Percentiles rank a stretch among this genome's conserved stretches.
These are phyloP conservation scores for Solanum hybrid DNA, from an alignment of 305 asterid genomes.

Conservation along the genomic window DNA sequence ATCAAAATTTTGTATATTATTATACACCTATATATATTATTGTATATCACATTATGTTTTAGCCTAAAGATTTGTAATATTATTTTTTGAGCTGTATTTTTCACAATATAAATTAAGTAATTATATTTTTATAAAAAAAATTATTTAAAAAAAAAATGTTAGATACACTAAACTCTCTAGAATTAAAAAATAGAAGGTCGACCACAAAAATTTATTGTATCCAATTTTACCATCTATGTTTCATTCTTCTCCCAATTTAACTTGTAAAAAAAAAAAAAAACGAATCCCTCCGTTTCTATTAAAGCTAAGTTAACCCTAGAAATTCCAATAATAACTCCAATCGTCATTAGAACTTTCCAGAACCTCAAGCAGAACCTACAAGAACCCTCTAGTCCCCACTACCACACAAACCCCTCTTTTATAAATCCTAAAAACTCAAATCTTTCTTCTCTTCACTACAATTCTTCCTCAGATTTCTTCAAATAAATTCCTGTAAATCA, in stretches of 20 bases:
- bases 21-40: background rate
- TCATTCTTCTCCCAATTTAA: background rate
- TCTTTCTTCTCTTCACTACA: background rate
- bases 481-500: background rate
- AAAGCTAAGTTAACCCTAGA: background rate
- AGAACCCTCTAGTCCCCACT: background rate
- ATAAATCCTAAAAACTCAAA: background rate
- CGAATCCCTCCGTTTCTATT: background rate
- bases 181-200: background rate
- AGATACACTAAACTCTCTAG: background rate
- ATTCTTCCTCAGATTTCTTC: background rate
- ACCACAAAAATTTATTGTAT: background rate
- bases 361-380: background rate
- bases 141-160: background rate
- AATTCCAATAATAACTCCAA: background rate
- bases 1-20: background rate
- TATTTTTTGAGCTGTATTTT: background rate
- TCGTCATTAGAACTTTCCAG: slow-evolving; percentile 3
- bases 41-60: background rate
- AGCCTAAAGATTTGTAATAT: background rate
- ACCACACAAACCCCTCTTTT: background rate
- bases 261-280: background rate
- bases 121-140: background rate
- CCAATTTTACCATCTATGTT: background rate
- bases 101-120: background rate